Conservation (phyloP, 1,284 basidiomycete species). For the Polyporus tsugae region DNA sequence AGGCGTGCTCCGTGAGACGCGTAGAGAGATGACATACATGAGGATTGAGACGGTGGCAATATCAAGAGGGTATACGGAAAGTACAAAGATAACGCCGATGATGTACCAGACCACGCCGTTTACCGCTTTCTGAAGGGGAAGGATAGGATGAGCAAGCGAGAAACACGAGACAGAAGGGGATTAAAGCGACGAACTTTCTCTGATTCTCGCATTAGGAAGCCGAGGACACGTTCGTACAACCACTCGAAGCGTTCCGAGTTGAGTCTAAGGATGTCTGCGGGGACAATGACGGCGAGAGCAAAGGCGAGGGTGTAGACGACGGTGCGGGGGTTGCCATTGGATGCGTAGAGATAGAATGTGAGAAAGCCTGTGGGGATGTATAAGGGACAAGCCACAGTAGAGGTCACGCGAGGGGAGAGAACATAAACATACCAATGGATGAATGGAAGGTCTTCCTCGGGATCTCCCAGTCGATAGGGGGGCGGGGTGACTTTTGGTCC, state of each 20-base stretch:
- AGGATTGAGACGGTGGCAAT: slow-evolving; percentile 89
- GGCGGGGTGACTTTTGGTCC: slow-evolving; percentile 18
- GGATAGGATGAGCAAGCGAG: not conserved
- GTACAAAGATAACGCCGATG: slow-evolving; percentile 86
- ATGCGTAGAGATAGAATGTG: slow-evolving; percentile 80
- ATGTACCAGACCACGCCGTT: slow-evolving; percentile 98
- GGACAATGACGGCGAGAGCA: slow-evolving; percentile 75
- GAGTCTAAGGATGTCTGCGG: slow-evolving; percentile 84
- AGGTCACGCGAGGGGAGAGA: slow-evolving; percentile 13
- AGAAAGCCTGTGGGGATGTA: slow-evolving; percentile 71
- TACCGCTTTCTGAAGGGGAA: slow-evolving; percentile 59
- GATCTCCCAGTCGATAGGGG: slow-evolving; percentile 78
- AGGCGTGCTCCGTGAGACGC: not conserved
- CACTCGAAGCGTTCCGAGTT: slow-evolving; percentile 73
- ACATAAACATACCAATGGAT: slow-evolving; percentile 76
- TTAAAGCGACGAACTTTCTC: slow-evolving; percentile 69
- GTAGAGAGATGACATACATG: slow-evolving; percentile 63
- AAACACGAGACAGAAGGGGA: not conserved
- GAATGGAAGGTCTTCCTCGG: slow-evolving; percentile 92
- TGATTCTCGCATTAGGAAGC: slow-evolving; percentile 93
- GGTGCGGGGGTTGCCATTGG: slow-evolving; percentile 59
- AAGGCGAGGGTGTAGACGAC: slow-evolving; percentile 74
- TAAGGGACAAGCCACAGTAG: not conserved
- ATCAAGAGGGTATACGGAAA: slow-evolving; percentile 85
- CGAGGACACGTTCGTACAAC: slow-evolving; percentile 81